Evolutionary conservation across 441 rosid species (phyloP).

Genomic region (Manihot esculenta): DNA sequence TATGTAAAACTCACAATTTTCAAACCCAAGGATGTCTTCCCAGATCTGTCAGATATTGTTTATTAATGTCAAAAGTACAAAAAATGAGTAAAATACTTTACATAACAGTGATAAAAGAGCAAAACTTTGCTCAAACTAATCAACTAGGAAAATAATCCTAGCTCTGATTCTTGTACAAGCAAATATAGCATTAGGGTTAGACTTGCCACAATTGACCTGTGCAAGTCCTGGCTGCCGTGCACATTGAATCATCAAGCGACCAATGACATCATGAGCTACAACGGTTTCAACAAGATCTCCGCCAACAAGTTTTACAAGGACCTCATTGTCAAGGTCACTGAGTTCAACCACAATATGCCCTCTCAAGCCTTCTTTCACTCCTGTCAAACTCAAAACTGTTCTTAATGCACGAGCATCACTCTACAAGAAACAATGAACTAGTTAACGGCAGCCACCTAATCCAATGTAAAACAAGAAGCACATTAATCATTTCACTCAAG

Average conservation of each 20-base stretch:
- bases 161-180: slow-evolving; percentile 1
- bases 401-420: slow-evolving; percentile 82
- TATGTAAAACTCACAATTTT: slow-evolving; percentile 75
- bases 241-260: slow-evolving; percentile 82
- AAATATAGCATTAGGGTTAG: slow-evolving; percentile 2
- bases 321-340: slow-evolving; percentile 75
- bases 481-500: slow-evolving; percentile 19
- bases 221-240: slow-evolving; percentile 82
- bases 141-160: slow-evolving; percentile 14
- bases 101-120: slow-evolving; percentile 7
- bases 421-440: slow-evolving; percentile 38
- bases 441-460: slow-evolving; percentile 25
- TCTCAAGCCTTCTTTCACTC: slow-evolving; percentile 68
- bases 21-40: slow-evolving; percentile 82
- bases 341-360: slow-evolving; percentile 81
- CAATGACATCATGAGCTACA: slow-evolving; percentile 80
- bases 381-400: slow-evolving; percentile 72
- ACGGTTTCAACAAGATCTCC: slow-evolving; percentile 76
- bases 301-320: slow-evolving; percentile 77
- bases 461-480: slow-evolving; percentile 17
- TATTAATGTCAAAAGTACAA: slow-evolving; percentile 22
- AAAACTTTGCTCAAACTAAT: slow-evolving; percentile 3
- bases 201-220: slow-evolving; percentile 43
- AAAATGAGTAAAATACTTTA: slow-evolving; percentile 11
- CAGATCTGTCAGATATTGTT: slow-evolving; percentile 50